Base-by-base conservation (phyloP, 1,284 basidiomycete genomes). In the Irpex sp. region DNA sequence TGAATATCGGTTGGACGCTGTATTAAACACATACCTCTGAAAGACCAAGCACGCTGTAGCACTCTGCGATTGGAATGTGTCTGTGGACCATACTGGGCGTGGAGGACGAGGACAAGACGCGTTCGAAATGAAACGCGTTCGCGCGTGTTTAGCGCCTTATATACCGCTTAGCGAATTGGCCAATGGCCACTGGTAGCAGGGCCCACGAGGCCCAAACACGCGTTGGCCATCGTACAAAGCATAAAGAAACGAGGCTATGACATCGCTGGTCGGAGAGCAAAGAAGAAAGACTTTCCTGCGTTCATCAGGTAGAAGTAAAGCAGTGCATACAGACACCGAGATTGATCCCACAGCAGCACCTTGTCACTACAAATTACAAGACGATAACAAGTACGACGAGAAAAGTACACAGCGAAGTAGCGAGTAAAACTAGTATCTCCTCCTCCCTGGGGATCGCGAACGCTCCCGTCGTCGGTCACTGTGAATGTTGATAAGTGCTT, bases 391-490 rank as follows among this genome's bases (percentile, higher is more conserved):
- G 56, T 5, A 39, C 51, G 15, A 39, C 35, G 57, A 58, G 17
- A 53, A 49, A 53, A 36, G 21, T 19, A 33, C 8, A 58, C 33
- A 46, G n/a, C 13, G 39, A 46, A 46, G 13, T 46, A n/a, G 11
- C n/a, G 39, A 11, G 39, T n/a, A 46, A n/a, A 46, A 59, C 83
- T 75, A 90, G 72, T 88, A 89, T 71, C 88, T 81, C 75, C 89
- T 80, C 66, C 90, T 79, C 54, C 87, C 83, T 21, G 90, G 90
- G 65, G 91, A 92, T 72, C 91, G 83, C 66, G 90, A 93, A 66
- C 90, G 88, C 70, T 92, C 90, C 69, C 90, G 79, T 56, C 71
- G 67, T 57, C 73, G 65, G 51, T 72, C 71, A 63, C 71, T 72
- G 60, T 55, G 57, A 62, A 57, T 60, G n/a, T 6, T 33, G 31